phyloP scores from a whole-genome alignment of 139 green algal species.

The Edaphochlamys debaryana region DNA sequence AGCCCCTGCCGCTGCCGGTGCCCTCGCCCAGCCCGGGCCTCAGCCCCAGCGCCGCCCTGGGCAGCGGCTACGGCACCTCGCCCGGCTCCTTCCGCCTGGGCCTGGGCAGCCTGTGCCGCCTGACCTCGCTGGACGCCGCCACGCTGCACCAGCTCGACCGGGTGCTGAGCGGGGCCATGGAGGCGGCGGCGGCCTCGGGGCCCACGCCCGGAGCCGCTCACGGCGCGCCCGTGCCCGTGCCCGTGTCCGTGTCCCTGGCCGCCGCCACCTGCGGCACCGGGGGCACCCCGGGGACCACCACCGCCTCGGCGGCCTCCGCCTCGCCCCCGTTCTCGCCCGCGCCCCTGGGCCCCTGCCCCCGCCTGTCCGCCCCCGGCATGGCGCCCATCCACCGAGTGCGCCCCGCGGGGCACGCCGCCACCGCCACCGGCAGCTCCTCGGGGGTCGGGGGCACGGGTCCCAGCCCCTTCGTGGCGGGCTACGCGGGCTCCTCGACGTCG shows the following conservation, averaged over 20 bases:
- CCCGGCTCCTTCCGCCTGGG: background rate
- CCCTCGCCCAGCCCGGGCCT: too few species aligned
- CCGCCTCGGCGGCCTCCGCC: background rate
- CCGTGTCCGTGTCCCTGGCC: background rate
- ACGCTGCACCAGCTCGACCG: conserved; percentile 16
- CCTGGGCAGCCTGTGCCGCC: background rate
- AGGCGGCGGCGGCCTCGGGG: too few species aligned
- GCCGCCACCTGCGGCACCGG: background rate
- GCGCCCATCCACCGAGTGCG: background rate
- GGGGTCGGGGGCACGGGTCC: too few species aligned
- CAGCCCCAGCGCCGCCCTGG: too few species aligned
- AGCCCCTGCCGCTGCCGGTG: too few species aligned
- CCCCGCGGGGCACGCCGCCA: background rate
- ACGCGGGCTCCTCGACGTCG: background rate
- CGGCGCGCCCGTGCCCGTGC: background rate
- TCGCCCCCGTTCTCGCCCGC: background rate
- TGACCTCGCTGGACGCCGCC: background rate
- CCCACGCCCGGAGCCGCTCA: too few species aligned
- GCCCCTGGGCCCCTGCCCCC: background rate
- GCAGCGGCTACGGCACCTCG: background rate
- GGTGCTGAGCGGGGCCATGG: background rate
- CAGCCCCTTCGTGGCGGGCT: too few species aligned
- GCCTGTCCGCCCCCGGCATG: background rate
- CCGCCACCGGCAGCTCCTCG: too few species aligned
- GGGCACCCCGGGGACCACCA: background rate